phyloP scores from a whole-genome alignment of 129 eudicot genomes.

The Tagetes patula region DNA sequence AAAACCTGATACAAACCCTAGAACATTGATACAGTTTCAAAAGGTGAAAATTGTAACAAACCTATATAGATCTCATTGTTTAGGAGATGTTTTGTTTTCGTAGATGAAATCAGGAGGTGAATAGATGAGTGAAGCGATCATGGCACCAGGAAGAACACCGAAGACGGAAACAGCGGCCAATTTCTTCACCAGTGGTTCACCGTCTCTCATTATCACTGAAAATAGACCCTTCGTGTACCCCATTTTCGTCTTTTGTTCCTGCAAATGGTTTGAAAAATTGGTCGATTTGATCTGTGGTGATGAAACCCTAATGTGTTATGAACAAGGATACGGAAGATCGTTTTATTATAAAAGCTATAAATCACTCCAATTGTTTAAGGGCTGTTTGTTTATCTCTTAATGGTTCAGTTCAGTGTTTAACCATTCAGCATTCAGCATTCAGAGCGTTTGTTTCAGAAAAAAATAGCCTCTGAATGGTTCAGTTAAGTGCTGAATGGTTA shows the following conservation, averaged over 20 bases:
- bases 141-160: constrained; percentile 42
- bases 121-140: constrained; percentile 37
- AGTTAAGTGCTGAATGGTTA: too few species aligned
- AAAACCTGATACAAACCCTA: neutral
- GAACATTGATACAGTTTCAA: neutral
- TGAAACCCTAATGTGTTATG: constrained; percentile 8
- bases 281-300: constrained; percentile 18
- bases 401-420: too few species aligned
- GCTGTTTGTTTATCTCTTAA: too few species aligned
- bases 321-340: too few species aligned
- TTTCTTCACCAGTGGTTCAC: constrained; percentile 39
- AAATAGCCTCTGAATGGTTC: too few species aligned
- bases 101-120: constrained; percentile 43
- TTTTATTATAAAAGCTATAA: too few species aligned
- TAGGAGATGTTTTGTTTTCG: constrained; percentile 18
- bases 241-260: constrained; percentile 17
- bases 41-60: neutral
- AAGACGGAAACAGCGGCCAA: constrained; percentile 34
- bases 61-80: constrained; percentile 16
- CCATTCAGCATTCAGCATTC: too few species aligned
- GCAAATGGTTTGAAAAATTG: neutral
- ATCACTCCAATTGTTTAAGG: too few species aligned
- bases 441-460: too few species aligned
- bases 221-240: constrained; percentile 40
- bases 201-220: constrained; percentile 26